Conservation (phyloP, 1,284 basidiomycete species). For the Singerocomus inundabilis region DNA sequence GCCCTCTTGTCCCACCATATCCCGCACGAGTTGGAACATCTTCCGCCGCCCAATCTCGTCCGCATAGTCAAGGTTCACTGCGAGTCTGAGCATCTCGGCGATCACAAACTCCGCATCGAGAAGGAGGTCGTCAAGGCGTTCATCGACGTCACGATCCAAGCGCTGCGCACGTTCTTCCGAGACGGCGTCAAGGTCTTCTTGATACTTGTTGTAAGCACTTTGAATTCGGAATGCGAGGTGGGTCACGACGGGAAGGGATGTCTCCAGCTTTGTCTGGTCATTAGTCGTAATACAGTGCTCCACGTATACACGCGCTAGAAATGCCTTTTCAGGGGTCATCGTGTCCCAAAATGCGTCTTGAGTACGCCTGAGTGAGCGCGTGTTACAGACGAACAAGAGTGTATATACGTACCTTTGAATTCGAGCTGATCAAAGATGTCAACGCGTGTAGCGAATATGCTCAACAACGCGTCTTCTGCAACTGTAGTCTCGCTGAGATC, state of each 20-base stretch:
- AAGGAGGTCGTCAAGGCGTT: constrained; percentile 47
- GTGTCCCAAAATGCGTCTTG: constrained; percentile 75
- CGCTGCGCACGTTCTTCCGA: constrained; percentile 39
- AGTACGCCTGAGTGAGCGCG: neutral
- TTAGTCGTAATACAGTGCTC: constrained; percentile 72
- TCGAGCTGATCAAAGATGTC: constrained; percentile 66
- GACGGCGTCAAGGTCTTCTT: constrained; percentile 50
- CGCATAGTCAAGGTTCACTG: constrained; percentile 85
- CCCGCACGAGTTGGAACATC: constrained; percentile 84
- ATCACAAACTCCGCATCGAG: constrained; percentile 63
- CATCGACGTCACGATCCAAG: constrained; percentile 50
- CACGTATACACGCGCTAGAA: constrained; percentile 83
- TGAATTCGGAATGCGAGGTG: constrained; percentile 87
- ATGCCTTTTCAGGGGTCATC: constrained; percentile 79
- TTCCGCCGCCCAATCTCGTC: constrained; percentile 95
- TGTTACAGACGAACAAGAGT: neutral
- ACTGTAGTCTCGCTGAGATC: constrained; percentile 60
- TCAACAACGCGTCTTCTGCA: constrained; percentile 66
- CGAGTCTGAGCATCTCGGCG: constrained; percentile 79
- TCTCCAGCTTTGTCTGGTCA: constrained; percentile 70
- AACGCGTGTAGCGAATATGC: constrained; percentile 58
- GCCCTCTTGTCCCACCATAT: constrained; percentile 83
- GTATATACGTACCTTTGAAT: constrained; percentile 63
- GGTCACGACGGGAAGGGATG: constrained; percentile 84
- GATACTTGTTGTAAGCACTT: constrained; percentile 71